phyloP scores from a whole-genome alignment of 257 asterid species.

The Gentiana straminea region DNA sequence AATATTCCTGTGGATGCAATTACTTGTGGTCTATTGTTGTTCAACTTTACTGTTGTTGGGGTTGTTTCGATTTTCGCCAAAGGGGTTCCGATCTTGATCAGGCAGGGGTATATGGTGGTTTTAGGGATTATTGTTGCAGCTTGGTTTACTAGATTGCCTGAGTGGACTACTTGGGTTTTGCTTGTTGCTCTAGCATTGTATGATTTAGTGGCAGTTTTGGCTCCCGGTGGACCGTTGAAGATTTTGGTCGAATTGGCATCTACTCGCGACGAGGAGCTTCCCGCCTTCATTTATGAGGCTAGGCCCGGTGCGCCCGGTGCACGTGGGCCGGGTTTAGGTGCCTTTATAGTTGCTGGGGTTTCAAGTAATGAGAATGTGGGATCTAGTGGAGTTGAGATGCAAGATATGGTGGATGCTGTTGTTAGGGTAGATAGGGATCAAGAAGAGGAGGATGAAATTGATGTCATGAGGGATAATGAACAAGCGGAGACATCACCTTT shows the following conservation, averaged over 20 bases:
- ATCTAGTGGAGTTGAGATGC: constrained; percentile 34
- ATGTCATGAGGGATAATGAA: constrained; percentile 10
- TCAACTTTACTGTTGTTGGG: constrained; percentile 64
- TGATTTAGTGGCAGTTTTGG: constrained; percentile 81
- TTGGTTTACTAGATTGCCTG: constrained; percentile 86
- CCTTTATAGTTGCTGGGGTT: constrained; percentile 41
- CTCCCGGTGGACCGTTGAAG: constrained; percentile 94
- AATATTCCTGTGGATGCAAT: constrained; percentile 61
- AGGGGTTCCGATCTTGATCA: constrained; percentile 68
- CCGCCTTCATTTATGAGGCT: constrained; percentile 85
- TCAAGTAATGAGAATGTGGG: constrained; percentile 6
- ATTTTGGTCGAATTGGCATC: constrained; percentile 88
- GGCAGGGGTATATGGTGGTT: constrained; percentile 67
- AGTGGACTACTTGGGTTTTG: constrained; percentile 94
- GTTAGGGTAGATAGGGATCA: neutral
- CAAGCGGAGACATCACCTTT: constrained; percentile 39
- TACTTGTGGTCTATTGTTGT: constrained; percentile 45
- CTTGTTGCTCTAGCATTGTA: constrained; percentile 82
- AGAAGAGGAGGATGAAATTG: constrained; percentile 47
- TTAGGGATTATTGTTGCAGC: constrained; percentile 87
- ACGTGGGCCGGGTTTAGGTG: constrained; percentile 30
- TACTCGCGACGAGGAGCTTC: constrained; percentile 72
- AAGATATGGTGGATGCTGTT: constrained; percentile 16
- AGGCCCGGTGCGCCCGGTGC: constrained; percentile 46
- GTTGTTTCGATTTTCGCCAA: constrained; percentile 64